These are phyloP conservation scores for Chalciporus sphaerocephalus DNA, from an alignment of 768 basidiomycete genomes.

Conservation along the genomic window DNA sequence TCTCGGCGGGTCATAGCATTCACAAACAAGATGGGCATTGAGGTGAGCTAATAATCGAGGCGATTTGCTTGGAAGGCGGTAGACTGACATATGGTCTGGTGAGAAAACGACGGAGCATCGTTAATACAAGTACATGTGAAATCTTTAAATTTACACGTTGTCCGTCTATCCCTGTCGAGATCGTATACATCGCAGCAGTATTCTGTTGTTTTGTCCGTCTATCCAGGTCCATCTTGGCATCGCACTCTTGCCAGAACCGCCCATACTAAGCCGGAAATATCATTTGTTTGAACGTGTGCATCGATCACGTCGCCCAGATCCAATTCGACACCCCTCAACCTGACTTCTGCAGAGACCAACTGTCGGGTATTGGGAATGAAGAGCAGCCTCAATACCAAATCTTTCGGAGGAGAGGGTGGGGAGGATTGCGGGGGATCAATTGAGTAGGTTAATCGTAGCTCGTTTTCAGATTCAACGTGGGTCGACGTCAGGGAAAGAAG, in stretches of 20 bases:
- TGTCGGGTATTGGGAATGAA: conserved; percentile 68
- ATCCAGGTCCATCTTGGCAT: background rate
- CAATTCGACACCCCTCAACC: conserved; percentile 47
- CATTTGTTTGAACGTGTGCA: conserved; percentile 57
- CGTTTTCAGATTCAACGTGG: conserved; percentile 66
- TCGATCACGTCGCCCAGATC: conserved; percentile 59
- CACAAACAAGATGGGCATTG: too few species aligned
- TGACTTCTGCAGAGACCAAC: conserved; percentile 58
- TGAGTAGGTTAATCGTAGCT: conserved; percentile 65
- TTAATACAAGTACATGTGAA: background rate
- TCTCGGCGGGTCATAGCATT: too few species aligned
- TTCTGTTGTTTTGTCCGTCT: background rate
- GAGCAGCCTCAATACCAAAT: conserved; percentile 52
- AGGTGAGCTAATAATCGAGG: too few species aligned
- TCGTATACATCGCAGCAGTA: background rate
- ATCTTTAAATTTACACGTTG: too few species aligned
- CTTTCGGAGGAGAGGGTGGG: conserved; percentile 24
- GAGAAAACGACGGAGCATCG: background rate
- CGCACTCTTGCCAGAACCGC: conserved; percentile 51
- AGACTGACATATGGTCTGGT: too few species aligned
- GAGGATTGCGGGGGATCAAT: conserved; percentile 33
- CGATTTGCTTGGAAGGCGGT: too few species aligned
- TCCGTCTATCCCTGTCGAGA: background rate
- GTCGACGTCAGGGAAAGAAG: conserved; percentile 58
- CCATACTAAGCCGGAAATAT: conserved; percentile 61